Conservation (phyloP, 331 rosid species). For the Arachis monticola region DNA sequence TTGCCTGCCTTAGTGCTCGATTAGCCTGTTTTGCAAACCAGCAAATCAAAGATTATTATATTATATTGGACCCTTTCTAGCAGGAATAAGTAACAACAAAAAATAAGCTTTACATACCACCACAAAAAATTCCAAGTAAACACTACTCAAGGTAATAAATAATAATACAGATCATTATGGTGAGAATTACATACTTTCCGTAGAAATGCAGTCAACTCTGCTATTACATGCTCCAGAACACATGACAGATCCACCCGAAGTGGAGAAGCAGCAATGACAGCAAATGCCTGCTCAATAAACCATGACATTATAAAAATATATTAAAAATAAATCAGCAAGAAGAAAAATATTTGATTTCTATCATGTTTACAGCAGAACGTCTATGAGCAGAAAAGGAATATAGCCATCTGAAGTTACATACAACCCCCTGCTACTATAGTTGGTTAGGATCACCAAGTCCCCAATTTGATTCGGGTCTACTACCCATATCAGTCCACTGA, state of each 20-base stretch:
- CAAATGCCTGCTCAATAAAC: conserved; percentile 74
- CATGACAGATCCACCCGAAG: conserved; percentile 87
- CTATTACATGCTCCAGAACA: conserved; percentile 88
- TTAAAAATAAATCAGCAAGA: neutral
- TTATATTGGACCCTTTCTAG: conserved; percentile 12
- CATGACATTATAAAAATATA: conserved; percentile 26
- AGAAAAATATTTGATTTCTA: neutral
- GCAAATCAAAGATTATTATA: conserved; percentile 32
- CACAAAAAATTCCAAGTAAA: conserved; percentile 20
- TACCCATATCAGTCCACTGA: neutral
- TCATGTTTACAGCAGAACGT: neutral
- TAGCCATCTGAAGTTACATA: conserved; percentile 21
- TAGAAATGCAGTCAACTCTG: conserved; percentile 92
- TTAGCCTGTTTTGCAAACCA: conserved; percentile 83
- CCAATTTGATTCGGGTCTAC: neutral
- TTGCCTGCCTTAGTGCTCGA: conserved; percentile 95
- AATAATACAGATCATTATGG: neutral
- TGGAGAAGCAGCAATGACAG: conserved; percentile 96
- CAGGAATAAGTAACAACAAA: conserved; percentile 8
- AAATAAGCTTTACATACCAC: conserved; percentile 16
- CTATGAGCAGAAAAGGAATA: conserved; percentile 10
- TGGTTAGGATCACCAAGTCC: neutral
- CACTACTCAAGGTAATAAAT: conserved; percentile 4
- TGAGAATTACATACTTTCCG: conserved; percentile 73
- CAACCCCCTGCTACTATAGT: conserved; percentile 6